These are phyloP conservation scores for Paecilomyces fulvus DNA, from an alignment of 2,329 filamentous ascomycete species.

Conservation along the genomic window DNA sequence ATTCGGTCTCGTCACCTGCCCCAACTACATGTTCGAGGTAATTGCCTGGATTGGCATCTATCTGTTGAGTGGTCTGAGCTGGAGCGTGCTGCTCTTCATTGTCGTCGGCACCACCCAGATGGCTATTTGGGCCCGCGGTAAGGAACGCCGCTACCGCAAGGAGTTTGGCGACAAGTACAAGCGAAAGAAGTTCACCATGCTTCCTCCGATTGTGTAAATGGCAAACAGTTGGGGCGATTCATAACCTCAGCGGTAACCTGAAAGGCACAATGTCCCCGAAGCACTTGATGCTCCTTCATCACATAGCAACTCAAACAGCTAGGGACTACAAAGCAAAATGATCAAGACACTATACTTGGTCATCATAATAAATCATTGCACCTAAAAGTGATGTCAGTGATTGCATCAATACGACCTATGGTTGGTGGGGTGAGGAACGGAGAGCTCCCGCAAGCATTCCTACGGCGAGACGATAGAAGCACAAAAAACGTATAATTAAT, in stretches of 20 bases:
- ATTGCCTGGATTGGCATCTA: constrained; percentile 79
- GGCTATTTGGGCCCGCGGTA: constrained; percentile 80
- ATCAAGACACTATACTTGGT: neutral
- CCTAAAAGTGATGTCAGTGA: neutral
- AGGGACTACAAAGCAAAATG: neutral
- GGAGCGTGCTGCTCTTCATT: constrained; percentile 69
- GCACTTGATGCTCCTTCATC: neutral
- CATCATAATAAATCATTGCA: neutral
- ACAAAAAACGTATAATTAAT: neutral
- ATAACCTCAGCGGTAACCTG: neutral
- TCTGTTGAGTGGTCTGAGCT: constrained; percentile 64
- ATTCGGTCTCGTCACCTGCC: constrained; percentile 82
- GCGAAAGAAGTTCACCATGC: constrained; percentile 79
- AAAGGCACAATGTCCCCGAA: neutral
- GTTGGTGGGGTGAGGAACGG: neutral
- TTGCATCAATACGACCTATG: neutral
- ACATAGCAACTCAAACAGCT: neutral
- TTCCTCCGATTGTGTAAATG: constrained; percentile 65
- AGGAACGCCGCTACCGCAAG: constrained; percentile 81
- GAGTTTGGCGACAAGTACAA: constrained; percentile 92
- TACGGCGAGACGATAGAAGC: neutral
- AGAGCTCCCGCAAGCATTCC: neutral
- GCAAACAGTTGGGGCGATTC: neutral
- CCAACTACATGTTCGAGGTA: constrained; percentile 93
- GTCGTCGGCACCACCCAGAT: constrained; percentile 67